These are phyloP conservation scores for Bolboschoenoplectus hybrid DNA, from an alignment of 202 grass and related monocot species.

Conservation along the genomic window DNA sequence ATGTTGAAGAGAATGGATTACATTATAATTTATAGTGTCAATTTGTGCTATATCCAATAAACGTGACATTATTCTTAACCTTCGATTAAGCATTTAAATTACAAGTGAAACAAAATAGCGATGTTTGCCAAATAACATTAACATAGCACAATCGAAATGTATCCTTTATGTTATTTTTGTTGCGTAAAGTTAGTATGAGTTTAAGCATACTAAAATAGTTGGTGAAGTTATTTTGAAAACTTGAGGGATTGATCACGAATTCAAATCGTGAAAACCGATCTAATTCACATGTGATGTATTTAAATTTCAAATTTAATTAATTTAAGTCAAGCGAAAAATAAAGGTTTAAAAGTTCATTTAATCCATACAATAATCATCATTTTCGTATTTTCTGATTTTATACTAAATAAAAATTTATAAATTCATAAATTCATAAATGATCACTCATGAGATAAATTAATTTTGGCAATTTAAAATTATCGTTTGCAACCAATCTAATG, in stretches of 20 bases:
- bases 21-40: too few species aligned
- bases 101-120: too few species aligned
- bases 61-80: too few species aligned
- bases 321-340: neutral
- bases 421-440: neutral
- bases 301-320: neutral
- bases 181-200: neutral
- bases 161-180: too few species aligned
- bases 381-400: neutral
- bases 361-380: neutral
- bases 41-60: too few species aligned
- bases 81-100: too few species aligned
- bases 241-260: neutral
- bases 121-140: too few species aligned
- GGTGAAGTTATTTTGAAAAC: neutral
- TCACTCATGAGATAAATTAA: neutral
- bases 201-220: neutral
- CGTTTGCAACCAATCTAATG: neutral
- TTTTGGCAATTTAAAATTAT: neutral
- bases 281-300: neutral
- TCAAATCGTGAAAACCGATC: neutral
- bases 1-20: too few species aligned
- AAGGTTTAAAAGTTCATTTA: neutral
- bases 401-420: neutral
- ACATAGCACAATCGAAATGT: too few species aligned